Evolutionary conservation across 495 filamentous ascomycete genomes (phyloP), one percentile per base, ranked within the genome.

Genomic region (Articulospora tetracladia): DNA sequence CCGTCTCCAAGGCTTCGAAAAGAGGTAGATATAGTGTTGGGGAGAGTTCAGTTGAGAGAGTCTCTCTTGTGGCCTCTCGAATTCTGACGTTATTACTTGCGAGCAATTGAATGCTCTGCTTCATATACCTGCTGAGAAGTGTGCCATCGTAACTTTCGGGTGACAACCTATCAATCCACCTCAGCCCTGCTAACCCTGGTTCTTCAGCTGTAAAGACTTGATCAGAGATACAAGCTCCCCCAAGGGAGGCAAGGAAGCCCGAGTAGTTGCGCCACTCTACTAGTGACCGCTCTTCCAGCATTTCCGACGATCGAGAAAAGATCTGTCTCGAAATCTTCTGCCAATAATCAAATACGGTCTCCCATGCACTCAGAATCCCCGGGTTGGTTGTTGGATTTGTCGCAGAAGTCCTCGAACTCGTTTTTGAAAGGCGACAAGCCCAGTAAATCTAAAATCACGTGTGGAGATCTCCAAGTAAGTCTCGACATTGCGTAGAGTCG

Each of bases 211-310:
- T 74, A 13, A 57, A n/a, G 19, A 28, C 46, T 63, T 82, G 78
- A 57, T 84, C 79, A 3, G 84, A 81, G n/a, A 84, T 84, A 67
- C 84, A 87, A 53, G 80, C 77, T 3, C 84, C 84, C n/a, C 83
- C 84, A 32, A 87, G 72, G 2, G 84, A 85, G 20, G 84, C 84
- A 17, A 87, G 76, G 66, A 87, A 86, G 3, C 84, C 84, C 3
- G 83, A 85, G 56, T 82, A 81, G 62, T 87, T 87, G 28, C 84
- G 77, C 84, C 84, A 87, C 63, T 87, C 84, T 11, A 79, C 77
- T 24, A 86, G 76, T 22, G 72, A 66, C 46, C 70, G 73, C 56
- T 86, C 84, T 15, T 82, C 75, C 7, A 83, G 68, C n/a, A 64
- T 70, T 10, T 82, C 79, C 8, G 68, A 64, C 30, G 73, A 68